phyloP scores from a whole-genome alignment of 2,329 filamentous ascomycete species.

The Talaromyces verruculosus region DNA sequence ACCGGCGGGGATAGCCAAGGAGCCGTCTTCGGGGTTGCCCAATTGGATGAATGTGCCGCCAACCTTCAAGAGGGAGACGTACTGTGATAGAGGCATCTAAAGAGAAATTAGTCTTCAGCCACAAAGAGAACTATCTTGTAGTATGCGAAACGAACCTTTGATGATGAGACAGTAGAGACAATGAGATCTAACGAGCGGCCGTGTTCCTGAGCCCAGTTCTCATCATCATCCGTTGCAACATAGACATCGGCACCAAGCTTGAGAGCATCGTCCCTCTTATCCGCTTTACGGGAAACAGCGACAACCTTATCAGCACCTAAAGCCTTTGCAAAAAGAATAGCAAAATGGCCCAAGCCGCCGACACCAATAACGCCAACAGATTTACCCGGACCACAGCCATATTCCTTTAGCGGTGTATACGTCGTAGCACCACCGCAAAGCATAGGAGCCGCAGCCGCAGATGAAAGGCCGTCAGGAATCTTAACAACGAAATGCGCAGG shows the following conservation, averaged over 20 bases:
- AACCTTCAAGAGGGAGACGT: slow-evolving; percentile 59
- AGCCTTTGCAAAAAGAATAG: slow-evolving; percentile 58
- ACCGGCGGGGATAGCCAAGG: slow-evolving; percentile 56
- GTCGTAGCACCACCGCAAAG: slow-evolving; percentile 77
- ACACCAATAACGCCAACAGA: slow-evolving; percentile 70
- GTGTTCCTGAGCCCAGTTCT: slow-evolving; percentile 54
- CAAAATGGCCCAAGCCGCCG: slow-evolving; percentile 56
- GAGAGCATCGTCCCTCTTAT: slow-evolving; percentile 54
- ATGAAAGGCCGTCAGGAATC: slow-evolving; percentile 55
- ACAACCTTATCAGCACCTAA: slow-evolving; percentile 66
- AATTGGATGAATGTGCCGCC: slow-evolving; percentile 65
- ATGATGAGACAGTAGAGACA: slow-evolving; percentile 56
- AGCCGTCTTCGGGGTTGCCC: slow-evolving; percentile 61
- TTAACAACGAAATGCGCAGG: slow-evolving; percentile 60
- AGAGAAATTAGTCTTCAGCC: not conserved
- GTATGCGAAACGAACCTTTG: slow-evolving; percentile 39
- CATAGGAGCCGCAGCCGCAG: slow-evolving; percentile 64
- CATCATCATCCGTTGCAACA: slow-evolving; percentile 58
- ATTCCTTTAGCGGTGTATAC: slow-evolving; percentile 67
- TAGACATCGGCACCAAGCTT: slow-evolving; percentile 57
- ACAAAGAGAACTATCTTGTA: not conserved
- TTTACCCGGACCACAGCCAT: slow-evolving; percentile 69
- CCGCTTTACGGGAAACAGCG: slow-evolving; percentile 54
- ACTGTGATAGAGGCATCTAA: slow-evolving; percentile 62
- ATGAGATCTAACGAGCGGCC: slow-evolving; percentile 55